Evolutionary conservation across 768 basidiomycete species (phyloP).

Genomic region (Lepiota brunneoincarnata): DNA sequence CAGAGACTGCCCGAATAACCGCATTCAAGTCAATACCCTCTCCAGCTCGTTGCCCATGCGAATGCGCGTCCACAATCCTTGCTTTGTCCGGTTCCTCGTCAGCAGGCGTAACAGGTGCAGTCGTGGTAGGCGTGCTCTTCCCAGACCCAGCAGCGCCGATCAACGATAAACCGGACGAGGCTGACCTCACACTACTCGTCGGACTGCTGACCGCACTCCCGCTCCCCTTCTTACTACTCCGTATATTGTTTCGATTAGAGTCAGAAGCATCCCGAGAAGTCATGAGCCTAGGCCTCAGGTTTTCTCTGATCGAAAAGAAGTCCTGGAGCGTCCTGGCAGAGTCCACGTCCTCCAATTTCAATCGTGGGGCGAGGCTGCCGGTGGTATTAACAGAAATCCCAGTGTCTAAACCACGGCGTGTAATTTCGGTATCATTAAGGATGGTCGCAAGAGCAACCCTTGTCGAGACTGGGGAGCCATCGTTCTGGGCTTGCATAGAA

Average conservation of each 20-base stretch:
- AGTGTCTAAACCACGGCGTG: not conserved
- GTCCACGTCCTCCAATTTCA: conserved; percentile 2
- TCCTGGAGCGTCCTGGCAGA: conserved; percentile 6
- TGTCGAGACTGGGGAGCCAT: not conserved
- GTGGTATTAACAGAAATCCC: not conserved
- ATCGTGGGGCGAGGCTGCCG: not conserved
- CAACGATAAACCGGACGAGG: conserved; percentile 6
- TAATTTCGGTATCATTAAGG: not conserved
- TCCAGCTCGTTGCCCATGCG: not conserved
- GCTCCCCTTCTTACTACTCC: not conserved
- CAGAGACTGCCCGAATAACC: conserved; percentile 5
- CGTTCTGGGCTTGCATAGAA: not conserved
- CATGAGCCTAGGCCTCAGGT: not conserved
- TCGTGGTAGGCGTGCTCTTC: not conserved
- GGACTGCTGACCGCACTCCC: conserved; percentile 7
- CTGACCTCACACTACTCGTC: conserved; percentile 9
- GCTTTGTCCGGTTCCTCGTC: conserved; percentile 3
- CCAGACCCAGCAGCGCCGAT: not conserved
- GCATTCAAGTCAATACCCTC: conserved; percentile 5
- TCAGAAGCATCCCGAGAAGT: not conserved
- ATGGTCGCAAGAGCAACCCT: not conserved
- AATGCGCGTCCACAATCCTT: not conserved
- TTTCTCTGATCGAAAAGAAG: not conserved
- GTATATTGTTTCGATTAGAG: not conserved
- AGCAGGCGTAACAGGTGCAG: conserved; percentile 6